A percentile compares a stretch with the other conserved stretches of the same genome.
Conservation (phyloP, 768 basidiomycete genomes). For the Panellus pusillus region DNA sequence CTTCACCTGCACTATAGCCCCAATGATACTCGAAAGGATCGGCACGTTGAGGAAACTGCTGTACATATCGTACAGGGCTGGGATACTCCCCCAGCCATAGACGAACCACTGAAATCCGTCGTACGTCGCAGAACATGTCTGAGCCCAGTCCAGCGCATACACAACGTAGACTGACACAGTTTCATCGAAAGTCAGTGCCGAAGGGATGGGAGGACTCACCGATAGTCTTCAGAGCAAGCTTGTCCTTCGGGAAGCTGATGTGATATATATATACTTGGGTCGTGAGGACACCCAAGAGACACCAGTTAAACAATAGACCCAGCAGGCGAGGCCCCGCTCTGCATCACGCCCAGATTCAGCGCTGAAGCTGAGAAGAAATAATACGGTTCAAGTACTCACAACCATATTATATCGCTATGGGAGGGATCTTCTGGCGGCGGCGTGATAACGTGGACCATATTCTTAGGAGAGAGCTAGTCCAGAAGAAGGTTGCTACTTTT, state of each 20-base stretch:
- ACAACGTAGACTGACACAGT: conserved; percentile 15
- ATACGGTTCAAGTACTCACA: conserved; percentile 9
- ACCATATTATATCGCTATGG: conserved; percentile 16
- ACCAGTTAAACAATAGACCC: conserved; percentile 23
- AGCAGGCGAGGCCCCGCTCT: conserved; percentile 21
- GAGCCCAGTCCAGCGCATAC: conserved; percentile 22
- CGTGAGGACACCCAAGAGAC: conserved; percentile 20
- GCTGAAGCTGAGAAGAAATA: not conserved
- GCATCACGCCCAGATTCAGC: not conserved
- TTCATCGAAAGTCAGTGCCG: not conserved
- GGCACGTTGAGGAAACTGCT: conserved; percentile 21
- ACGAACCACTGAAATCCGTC: conserved; percentile 25
- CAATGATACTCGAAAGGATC: conserved; percentile 18
- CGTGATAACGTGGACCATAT: conserved; percentile 13
- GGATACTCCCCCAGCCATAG: conserved; percentile 19
- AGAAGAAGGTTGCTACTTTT: no score
- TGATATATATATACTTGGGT: conserved; percentile 23
- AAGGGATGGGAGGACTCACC: not conserved
- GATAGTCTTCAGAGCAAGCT: conserved; percentile 9
- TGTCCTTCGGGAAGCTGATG: conserved; percentile 21
- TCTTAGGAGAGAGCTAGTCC: no score
- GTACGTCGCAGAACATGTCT: conserved; percentile 22
- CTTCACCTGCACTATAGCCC: conserved; percentile 20
- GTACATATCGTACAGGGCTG: conserved; percentile 8
- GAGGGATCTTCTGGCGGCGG: conserved; percentile 12